Evolutionary conservation across 1,284 basidiomycete genomes (phyloP).

Genomic region (Coniophora puteana): DNA sequence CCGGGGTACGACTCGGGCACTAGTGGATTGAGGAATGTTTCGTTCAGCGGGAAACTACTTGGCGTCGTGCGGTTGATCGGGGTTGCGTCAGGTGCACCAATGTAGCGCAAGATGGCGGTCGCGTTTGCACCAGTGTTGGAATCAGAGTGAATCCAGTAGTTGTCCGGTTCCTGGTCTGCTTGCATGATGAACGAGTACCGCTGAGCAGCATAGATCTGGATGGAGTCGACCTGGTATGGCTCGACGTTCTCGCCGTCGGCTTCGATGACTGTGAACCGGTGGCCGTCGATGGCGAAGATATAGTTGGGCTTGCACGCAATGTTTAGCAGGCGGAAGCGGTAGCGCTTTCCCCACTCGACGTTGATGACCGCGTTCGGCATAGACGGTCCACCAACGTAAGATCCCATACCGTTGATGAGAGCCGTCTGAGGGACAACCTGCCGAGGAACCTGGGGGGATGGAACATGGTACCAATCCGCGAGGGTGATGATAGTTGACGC

Average conservation of each 20-base stretch:
- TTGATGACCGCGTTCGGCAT: slow-evolving; percentile 30
- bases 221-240: slow-evolving; percentile 26
- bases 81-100: slow-evolving; percentile 23
- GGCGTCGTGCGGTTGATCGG: slow-evolving; percentile 22
- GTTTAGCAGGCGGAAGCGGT: slow-evolving; percentile 40
- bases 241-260: slow-evolving; percentile 34
- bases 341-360: slow-evolving; percentile 28
- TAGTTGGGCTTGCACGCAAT: slow-evolving; percentile 38
- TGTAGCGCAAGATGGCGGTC: slow-evolving; percentile 34
- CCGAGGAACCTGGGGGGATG: slow-evolving; percentile 15
- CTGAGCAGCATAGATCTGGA: slow-evolving; percentile 30
- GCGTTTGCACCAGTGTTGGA: slow-evolving; percentile 13
- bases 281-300: slow-evolving; percentile 38
- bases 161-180: slow-evolving; percentile 32
- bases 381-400: slow-evolving; percentile 33
- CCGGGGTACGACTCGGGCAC: slow-evolving; percentile 16
- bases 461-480: slow-evolving; percentile 33
- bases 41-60: slow-evolving; percentile 19
- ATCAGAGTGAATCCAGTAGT: slow-evolving; percentile 33
- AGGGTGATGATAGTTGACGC: slow-evolving; percentile 34
- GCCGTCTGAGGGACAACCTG: slow-evolving; percentile 28
- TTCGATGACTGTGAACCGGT: slow-evolving; percentile 37
- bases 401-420: slow-evolving; percentile 48
- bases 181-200: slow-evolving; percentile 36
- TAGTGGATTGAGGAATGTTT: slow-evolving; percentile 26